These are phyloP conservation scores for Paraconiothyrium sp. DNA, from an alignment of 2,329 filamentous ascomycete genomes.

Conservation along the genomic window DNA sequence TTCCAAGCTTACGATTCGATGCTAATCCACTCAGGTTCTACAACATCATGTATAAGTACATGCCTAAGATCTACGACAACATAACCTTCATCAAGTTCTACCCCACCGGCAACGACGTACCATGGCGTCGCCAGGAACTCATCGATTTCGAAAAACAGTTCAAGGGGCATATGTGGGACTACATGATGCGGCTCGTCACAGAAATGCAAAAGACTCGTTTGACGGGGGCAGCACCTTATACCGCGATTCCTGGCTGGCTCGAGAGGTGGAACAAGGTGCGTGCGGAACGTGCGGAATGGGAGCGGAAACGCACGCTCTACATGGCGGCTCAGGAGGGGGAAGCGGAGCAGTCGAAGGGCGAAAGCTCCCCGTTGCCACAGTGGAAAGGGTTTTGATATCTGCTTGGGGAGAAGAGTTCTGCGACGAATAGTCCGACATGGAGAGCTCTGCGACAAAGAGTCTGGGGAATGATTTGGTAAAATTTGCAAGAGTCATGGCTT, in stretches of 20 bases:
- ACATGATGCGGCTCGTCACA: background rate
- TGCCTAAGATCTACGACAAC: background rate
- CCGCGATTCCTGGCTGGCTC: conserved; percentile 8
- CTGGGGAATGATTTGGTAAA: too few relatives aligned
- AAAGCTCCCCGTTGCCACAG: conserved; percentile 1
- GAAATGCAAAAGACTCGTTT: background rate
- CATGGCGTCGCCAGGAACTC: background rate
- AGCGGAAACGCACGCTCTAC: background rate
- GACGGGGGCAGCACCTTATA: background rate
- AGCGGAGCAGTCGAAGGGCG: background rate
- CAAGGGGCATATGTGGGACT: background rate
- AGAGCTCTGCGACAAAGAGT: too few relatives aligned
- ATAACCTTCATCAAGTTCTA: background rate
- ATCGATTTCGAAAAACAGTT: background rate
- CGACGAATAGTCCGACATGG: too few relatives aligned
- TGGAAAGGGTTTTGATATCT: background rate
- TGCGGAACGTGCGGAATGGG: background rate
- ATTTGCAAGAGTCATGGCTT: too few relatives aligned
- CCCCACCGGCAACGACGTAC: background rate
- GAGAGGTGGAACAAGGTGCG: background rate
- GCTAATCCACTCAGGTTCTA: background rate
- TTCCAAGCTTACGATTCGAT: too few relatives aligned
- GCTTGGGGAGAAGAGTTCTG: background rate
- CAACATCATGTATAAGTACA: background rate
- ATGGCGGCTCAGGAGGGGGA: background rate